Base-by-base conservation (phyloP, 495 filamentous ascomycete genomes). In the Cairneyella variabilis region DNA sequence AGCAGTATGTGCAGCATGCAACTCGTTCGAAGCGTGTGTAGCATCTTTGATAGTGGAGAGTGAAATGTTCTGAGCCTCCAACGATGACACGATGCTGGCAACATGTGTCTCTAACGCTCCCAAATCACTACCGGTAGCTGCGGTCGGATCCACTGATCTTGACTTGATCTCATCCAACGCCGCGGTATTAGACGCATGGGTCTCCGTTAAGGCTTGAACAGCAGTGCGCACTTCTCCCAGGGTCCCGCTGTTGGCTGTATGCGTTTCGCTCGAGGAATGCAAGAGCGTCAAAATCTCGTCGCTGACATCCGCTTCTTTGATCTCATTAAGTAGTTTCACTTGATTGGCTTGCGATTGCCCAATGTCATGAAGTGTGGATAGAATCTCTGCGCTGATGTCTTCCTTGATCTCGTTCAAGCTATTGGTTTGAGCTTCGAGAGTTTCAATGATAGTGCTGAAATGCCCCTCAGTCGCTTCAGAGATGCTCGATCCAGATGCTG, bases 261-360 rank as follows among this genome's bases (percentile, higher is more conserved):
- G 52, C 21, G 56, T 42, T 11, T 57, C 60, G 37, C 48, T 50
- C 2, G 45, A 49, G 16, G 48, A 16, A 54, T 63, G 60, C 22
- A 63, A 41, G 4, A 59, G 44, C 21, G 60, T 63, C 40, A 63
- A 47, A 16, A 63, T 57, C 39, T 63, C 60, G 39, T 59, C 60
- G 25, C 53, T 60, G n/a, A 63, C 57, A 53, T 63, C 60, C 0
- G 57, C 37, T 36, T 63, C 56, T 46, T 44, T 50, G 8, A 63
- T 56, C 26, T 63, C 60, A 16, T 17, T 17, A 1, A 63, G 53
- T 6, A 54, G 12, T 17, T 55, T 39, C n/a, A 25, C 23, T 10
- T 57, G 53, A 18, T 37, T 45, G 11, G 48, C 34, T 28, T 57
- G 49, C 9, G 37, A 39, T 46, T 59, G 52, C 27, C 30, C 50